Conservation (phyloP, 2,329 filamentous ascomycete genomes). For the Cercospora brassicicola region DNA sequence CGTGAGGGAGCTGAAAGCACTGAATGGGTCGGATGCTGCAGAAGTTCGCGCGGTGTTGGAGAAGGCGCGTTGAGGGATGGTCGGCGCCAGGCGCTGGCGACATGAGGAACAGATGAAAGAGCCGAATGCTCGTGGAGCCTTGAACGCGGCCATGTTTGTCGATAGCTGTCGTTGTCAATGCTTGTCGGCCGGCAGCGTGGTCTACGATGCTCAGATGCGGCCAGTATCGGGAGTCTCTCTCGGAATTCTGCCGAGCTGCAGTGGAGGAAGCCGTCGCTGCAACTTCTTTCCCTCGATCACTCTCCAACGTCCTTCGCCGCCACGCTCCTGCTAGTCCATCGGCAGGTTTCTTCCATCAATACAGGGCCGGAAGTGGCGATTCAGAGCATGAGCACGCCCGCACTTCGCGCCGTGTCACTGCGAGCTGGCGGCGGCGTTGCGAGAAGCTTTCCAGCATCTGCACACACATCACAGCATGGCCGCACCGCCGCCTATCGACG, state of each 20-base stretch:
- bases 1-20: slow-evolving; percentile 2
- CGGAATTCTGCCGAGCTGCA: not conserved
- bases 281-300: not conserved
- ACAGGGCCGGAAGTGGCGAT: not conserved
- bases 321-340: slow-evolving; percentile 11
- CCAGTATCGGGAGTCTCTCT: slow-evolving; percentile 3
- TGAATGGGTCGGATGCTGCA: slow-evolving; percentile 15
- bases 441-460: slow-evolving; percentile 41
- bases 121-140: slow-evolving; percentile 33
- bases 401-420: slow-evolving; percentile 43
- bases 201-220: not conserved
- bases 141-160: slow-evolving; percentile 27
- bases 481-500: slow-evolving; percentile 52
- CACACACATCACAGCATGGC: slow-evolving; percentile 44
- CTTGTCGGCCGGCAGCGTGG: not conserved
- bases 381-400: slow-evolving; percentile 49
- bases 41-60: slow-evolving; percentile 32
- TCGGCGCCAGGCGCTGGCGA: slow-evolving; percentile 34
- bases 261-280: slow-evolving; percentile 4
- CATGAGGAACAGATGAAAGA: slow-evolving; percentile 43
- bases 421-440: slow-evolving; percentile 43
- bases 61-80: slow-evolving; percentile 38
- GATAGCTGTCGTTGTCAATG: not conserved
- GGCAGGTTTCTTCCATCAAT: slow-evolving; percentile 10
- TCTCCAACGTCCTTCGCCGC: slow-evolving; percentile 1